Percentiles rank a stretch among this genome's conserved stretches.
Conservation (phyloP, 129 eudicot species). For the Erigeron canadensis region DNA sequence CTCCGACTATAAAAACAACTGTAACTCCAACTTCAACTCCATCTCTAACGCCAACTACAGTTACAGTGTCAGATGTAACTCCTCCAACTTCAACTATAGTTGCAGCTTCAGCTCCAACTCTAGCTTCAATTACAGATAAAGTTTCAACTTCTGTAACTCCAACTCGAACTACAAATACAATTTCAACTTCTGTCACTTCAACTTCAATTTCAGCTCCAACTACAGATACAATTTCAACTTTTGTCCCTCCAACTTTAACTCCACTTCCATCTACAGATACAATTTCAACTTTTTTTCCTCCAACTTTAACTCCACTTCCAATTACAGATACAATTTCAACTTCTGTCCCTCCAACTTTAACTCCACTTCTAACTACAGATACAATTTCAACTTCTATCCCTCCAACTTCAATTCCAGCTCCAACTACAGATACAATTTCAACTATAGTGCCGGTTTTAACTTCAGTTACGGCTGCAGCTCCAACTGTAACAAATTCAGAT, state of each 20-base stretch:
- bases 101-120: not conserved
- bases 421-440: not conserved
- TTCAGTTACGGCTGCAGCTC: not conserved
- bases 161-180: conserved; percentile 3
- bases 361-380: conserved; percentile 3
- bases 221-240: not conserved
- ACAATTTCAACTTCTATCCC: too few species aligned
- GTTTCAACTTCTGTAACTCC: not conserved
- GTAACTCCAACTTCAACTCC: not conserved
- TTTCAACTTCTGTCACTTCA: too few species aligned
- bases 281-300: not conserved
- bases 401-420: not conserved
- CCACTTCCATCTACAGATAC: not conserved
- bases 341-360: not conserved
- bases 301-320: not conserved
- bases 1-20: not conserved
- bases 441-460: not conserved
- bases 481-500: not conserved
- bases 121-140: not conserved
- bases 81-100: not conserved
- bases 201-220: not conserved
- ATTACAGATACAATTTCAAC: not conserved
- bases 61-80: not conserved
- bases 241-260: not conserved
- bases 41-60: not conserved